Conservation (phyloP, 495 filamentous ascomycete genomes). For the Penicillium crystallinum region DNA sequence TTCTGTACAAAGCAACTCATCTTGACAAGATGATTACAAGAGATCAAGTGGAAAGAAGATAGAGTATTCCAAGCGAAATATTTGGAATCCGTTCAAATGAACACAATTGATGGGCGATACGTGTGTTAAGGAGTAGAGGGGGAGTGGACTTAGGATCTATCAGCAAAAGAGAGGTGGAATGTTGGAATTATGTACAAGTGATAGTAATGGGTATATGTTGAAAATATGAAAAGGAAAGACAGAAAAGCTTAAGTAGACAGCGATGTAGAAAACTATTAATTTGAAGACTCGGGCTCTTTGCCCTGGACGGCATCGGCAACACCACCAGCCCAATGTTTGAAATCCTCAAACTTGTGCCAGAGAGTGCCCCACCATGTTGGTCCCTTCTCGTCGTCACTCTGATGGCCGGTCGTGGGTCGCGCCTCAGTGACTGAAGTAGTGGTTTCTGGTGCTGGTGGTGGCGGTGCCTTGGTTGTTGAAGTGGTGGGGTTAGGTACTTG, state of each 20-base stretch:
- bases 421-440: constrained; percentile 18
- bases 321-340: constrained; percentile 38
- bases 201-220: background rate
- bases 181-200: background rate
- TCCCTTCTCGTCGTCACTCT: constrained; percentile 22
- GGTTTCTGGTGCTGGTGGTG: constrained; percentile 1
- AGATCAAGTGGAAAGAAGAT: no score
- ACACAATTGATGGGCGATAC: no score
- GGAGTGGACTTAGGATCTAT: no score
- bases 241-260: background rate
- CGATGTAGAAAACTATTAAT: background rate
- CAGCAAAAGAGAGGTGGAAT: background rate
- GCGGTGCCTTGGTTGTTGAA: constrained; percentile 9
- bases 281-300: constrained; percentile 19
- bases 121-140: no score
- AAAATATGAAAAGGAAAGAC: no score
- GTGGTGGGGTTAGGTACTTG: constrained; percentile 11
- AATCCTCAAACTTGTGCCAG: constrained; percentile 31
- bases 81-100: no score
- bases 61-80: no score
- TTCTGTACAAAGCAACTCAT: no score
- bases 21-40: no score
- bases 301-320: constrained; percentile 33
- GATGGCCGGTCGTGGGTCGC: constrained; percentile 14
- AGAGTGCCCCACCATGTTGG: constrained; percentile 31